Conservation (phyloP, 2,329 filamentous ascomycete species). For the Coniochaeta sp. region DNA sequence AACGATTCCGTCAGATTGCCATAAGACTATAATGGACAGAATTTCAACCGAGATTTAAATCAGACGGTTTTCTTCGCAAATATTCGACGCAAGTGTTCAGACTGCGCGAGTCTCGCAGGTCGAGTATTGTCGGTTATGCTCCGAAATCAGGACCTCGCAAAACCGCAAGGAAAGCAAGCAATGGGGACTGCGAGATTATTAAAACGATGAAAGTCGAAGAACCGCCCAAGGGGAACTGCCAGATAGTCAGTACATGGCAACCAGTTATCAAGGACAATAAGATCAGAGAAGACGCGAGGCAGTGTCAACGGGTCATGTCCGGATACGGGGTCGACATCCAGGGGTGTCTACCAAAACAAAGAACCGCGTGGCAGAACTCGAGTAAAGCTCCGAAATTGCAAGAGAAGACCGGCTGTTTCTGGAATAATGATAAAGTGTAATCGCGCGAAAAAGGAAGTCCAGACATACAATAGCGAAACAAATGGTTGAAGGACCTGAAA, state of each 20-base stretch:
- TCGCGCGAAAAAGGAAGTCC: background rate
- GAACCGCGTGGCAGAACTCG: background rate
- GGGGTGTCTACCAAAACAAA: background rate
- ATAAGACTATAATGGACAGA: background rate
- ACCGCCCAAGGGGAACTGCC: background rate
- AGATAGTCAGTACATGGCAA: background rate
- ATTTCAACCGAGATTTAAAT: background rate
- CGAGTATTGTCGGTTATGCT: background rate
- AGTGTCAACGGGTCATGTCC: background rate
- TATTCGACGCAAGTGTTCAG: background rate
- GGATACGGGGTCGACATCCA: background rate
- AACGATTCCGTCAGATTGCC: background rate
- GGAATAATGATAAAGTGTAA: background rate
- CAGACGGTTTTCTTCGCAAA: background rate
- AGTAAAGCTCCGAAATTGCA: background rate
- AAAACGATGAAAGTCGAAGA: background rate
- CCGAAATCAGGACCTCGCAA: background rate
- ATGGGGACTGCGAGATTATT: background rate
- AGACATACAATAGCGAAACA: background rate
- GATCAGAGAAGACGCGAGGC: background rate
- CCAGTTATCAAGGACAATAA: background rate
- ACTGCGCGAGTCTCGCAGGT: background rate
- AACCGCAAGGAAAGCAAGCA: background rate
- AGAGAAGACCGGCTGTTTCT: background rate
- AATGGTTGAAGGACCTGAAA: background rate